Evolutionary conservation across 2,329 filamentous ascomycete genomes (phyloP).

Genomic region (Talaromyces sp.): DNA sequence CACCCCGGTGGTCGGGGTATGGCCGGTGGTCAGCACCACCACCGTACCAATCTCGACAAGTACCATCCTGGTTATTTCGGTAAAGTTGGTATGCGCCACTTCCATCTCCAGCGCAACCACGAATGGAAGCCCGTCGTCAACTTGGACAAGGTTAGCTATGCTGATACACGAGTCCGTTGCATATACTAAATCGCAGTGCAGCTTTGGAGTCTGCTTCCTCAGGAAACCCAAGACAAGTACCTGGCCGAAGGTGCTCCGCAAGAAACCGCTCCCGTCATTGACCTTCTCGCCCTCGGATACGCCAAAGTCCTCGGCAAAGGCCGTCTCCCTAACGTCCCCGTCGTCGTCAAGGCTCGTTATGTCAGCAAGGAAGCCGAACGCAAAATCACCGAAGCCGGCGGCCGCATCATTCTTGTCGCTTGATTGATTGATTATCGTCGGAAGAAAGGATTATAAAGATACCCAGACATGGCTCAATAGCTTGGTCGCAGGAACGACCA

Average conservation of each 20-base stretch:
- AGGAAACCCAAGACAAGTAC: conserved; percentile 91
- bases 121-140: conserved; percentile 99
- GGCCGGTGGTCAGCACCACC: conserved; percentile 97
- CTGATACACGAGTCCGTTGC: background rate
- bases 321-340: conserved; percentile 83
- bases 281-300: conserved; percentile 96
- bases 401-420: conserved; percentile 91
- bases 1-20: conserved; percentile 73
- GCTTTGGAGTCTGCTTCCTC: conserved; percentile 93
- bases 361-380: conserved; percentile 94
- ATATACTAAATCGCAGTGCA: conserved; percentile 36
- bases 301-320: conserved; percentile 99
- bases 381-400: conserved; percentile 98
- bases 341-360: conserved; percentile 93
- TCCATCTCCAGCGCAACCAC: conserved; percentile 93
- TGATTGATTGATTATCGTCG: conserved; percentile 47
- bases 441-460: conserved; percentile 10
- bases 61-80: conserved; percentile 99
- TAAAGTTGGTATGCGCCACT: conserved; percentile 92
- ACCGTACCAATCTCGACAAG: conserved; percentile 88
- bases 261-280: conserved; percentile 94
- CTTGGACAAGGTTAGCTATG: conserved; percentile 70
- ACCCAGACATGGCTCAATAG: conserved; percentile 11
- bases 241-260: conserved; percentile 68
- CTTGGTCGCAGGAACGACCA: conserved; percentile 17